A percentile compares a stretch with the other conserved stretches of the same genome.
Evolutionary conservation across 192 early-diverging fungal species (phyloP).

Genomic region (Backusella macrospora): DNA sequence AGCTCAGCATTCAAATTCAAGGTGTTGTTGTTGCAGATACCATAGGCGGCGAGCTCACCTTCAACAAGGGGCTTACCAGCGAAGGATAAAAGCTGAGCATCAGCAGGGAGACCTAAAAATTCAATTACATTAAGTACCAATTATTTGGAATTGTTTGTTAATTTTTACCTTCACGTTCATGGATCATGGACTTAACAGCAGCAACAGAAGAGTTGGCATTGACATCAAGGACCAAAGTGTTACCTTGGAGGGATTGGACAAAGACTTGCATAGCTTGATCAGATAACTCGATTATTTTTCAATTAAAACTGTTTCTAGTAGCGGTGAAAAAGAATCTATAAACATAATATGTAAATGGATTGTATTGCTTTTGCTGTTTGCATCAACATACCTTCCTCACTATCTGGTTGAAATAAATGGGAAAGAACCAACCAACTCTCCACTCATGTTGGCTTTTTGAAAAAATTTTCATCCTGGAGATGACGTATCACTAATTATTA

Average conservation of each 20-base stretch:
- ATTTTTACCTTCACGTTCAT: conserved; percentile 51
- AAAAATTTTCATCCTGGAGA: no score
- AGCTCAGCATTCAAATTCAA: conserved; percentile 73
- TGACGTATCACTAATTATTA: no score
- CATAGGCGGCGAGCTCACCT: conserved; percentile 50
- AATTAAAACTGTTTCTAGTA: conserved; percentile 42
- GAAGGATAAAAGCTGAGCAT: conserved; percentile 59
- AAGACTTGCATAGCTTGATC: conserved; percentile 59
- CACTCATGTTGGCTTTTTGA: neutral
- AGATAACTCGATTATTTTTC: conserved; percentile 63
- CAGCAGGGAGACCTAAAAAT: conserved; percentile 56
- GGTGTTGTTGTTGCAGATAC: conserved; percentile 71
- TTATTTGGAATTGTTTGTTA: neutral
- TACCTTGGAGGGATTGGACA: conserved; percentile 65
- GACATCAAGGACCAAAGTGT: conserved; percentile 62
- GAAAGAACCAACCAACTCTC: conserved; percentile 19
- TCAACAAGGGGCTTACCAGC: conserved; percentile 52
- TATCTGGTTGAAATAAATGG: conserved; percentile 51
- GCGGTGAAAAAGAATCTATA: conserved; percentile 21
- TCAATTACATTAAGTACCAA: neutral
- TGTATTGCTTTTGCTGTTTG: neutral
- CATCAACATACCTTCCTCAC: conserved; percentile 51
- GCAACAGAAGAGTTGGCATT: conserved; percentile 47
- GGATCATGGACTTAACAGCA: conserved; percentile 59
- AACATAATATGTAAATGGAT: neutral